Evolutionary conservation across 805 yeast species (phyloP).

Genomic region (Torulaspora maleeae): DNA sequence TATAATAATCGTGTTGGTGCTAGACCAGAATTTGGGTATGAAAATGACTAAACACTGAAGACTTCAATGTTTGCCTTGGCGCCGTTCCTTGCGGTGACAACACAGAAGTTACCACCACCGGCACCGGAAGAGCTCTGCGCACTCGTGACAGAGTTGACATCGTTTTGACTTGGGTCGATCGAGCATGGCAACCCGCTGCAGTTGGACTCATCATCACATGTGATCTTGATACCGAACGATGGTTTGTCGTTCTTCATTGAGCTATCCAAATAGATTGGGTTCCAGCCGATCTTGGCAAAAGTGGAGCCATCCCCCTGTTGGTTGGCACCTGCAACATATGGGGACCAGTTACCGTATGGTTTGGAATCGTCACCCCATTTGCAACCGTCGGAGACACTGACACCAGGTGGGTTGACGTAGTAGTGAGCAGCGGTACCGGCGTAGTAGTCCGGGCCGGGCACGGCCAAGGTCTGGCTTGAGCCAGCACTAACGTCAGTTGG

Average conservation of each 20-base stretch:
- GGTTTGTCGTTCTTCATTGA: slow-evolving; percentile 53
- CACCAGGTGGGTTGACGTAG: slow-evolving; percentile 81
- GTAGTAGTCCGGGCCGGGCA: slow-evolving; percentile 81
- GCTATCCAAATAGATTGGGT: slow-evolving; percentile 72
- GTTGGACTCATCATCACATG: slow-evolving; percentile 62
- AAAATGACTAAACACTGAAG: slow-evolving; percentile 35
- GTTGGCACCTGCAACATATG: slow-evolving; percentile 90
- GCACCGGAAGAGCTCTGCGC: slow-evolving; percentile 44
- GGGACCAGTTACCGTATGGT: slow-evolving; percentile 87
- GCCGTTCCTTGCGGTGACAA: slow-evolving; percentile 65
- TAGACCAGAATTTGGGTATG: not conserved
- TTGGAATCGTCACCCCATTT: slow-evolving; percentile 71
- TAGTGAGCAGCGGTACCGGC: slow-evolving; percentile 83
- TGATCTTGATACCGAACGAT: slow-evolving; percentile 63
- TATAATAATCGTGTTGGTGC: not conserved
- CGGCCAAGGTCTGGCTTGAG: slow-evolving; percentile 57
- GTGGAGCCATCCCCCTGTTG: slow-evolving; percentile 66
- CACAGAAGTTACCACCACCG: slow-evolving; percentile 76
- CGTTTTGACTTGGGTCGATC: slow-evolving; percentile 65
- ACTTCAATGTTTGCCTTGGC: slow-evolving; percentile 70
- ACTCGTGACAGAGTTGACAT: slow-evolving; percentile 52
- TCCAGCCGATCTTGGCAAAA: slow-evolving; percentile 84
- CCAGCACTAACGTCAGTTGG: slow-evolving; percentile 66
- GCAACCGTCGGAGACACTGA: slow-evolving; percentile 69
- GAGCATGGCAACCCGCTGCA: slow-evolving; percentile 80